Conservation (phyloP, 2,329 filamentous ascomycete genomes). For the Cladophialophora immunda region DNA sequence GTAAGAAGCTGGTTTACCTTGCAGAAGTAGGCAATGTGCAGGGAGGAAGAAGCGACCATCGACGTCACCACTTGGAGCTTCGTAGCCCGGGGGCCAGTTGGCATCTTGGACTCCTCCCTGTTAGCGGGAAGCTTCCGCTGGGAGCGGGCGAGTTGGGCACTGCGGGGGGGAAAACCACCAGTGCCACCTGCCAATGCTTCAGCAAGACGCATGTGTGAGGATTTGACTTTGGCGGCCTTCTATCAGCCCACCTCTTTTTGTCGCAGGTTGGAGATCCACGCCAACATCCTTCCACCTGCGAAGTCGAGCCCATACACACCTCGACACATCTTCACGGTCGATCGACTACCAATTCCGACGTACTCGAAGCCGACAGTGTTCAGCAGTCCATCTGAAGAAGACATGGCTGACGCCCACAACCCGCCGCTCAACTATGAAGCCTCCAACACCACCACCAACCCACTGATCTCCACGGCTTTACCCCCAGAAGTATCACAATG, state of each 20-base stretch:
- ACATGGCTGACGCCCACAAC: slow-evolving; percentile 61
- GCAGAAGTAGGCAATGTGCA: slow-evolving; percentile 3
- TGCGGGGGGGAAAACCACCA: background rate
- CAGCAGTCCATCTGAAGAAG: background rate
- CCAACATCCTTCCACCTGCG: slow-evolving; percentile 1
- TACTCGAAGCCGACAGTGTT: background rate
- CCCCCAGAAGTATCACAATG: slow-evolving; percentile 88
- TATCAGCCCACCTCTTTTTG: slow-evolving; percentile 1
- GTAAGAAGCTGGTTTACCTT: slow-evolving; percentile 3
- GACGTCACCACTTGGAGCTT: slow-evolving; percentile 27
- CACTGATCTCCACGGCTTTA: slow-evolving; percentile 72
- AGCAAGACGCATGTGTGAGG: slow-evolving; percentile 10
- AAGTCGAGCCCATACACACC: background rate
- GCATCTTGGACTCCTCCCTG: background rate
- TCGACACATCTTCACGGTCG: background rate
- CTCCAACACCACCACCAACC: slow-evolving; percentile 76
- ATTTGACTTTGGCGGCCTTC: slow-evolving; percentile 8
- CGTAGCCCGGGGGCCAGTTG: background rate
- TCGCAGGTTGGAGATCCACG: background rate
- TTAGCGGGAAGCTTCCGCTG: background rate
- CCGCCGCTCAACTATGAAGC: slow-evolving; percentile 78
- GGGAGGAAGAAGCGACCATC: slow-evolving; percentile 7
- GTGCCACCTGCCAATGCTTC: background rate
- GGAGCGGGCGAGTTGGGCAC: background rate
- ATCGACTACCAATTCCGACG: background rate